These are phyloP conservation scores for Capronia americana DNA, from an alignment of 2,329 filamentous ascomycete species.

Conservation along the genomic window DNA sequence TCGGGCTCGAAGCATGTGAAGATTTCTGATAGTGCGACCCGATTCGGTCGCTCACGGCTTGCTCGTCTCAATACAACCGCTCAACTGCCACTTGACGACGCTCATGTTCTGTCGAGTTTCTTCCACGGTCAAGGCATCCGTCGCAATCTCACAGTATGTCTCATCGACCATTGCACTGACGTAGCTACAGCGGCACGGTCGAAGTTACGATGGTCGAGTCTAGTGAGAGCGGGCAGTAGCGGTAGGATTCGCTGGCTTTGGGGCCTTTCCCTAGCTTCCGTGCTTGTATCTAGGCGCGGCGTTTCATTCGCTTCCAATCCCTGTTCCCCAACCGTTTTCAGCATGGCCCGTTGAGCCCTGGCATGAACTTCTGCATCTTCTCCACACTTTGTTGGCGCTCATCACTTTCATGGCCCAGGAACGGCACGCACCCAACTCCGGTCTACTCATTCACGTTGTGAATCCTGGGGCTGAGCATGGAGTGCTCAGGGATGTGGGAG, in stretches of 20 bases:
- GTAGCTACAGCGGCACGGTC: constrained; percentile 10
- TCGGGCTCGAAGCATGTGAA: constrained; percentile 28
- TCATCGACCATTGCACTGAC: not conserved
- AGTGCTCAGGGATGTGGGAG: not conserved
- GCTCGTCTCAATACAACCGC: not conserved
- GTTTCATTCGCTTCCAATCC: constrained; percentile 15
- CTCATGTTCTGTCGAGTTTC: not conserved
- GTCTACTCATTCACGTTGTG: not conserved
- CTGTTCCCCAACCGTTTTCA: constrained; percentile 10
- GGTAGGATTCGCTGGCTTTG: constrained; percentile 15
- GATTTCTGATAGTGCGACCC: constrained; percentile 1
- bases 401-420: constrained; percentile 13
- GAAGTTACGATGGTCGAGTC: constrained; percentile 8
- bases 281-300: constrained; percentile 11
- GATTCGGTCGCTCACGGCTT: not conserved
- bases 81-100: not conserved
- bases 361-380: constrained; percentile 24
- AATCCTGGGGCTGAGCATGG: constrained; percentile 3
- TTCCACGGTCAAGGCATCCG: not conserved
- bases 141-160: not conserved
- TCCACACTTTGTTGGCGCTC: constrained; percentile 19
- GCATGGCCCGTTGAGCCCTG: constrained; percentile 20
- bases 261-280: constrained; percentile 14
- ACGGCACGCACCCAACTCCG: constrained; percentile 13
- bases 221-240: constrained; percentile 15